These are phyloP conservation scores for Yamagishiella unicocca DNA, from an alignment of 139 green algal species.

Conservation along the genomic window DNA sequence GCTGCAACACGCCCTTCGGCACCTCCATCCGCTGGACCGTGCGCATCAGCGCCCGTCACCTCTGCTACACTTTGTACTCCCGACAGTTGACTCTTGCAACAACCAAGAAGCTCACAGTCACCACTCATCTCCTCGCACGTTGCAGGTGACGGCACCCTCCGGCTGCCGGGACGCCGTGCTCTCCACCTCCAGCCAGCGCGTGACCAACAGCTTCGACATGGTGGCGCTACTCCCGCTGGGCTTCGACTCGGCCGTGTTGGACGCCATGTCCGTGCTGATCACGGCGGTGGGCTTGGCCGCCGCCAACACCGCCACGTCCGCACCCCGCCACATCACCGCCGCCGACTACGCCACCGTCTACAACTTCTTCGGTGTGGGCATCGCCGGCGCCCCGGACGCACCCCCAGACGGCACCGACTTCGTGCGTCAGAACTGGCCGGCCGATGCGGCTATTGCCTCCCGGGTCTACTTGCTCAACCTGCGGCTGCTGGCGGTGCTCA, in stretches of 20 bases:
- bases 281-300: not conserved
- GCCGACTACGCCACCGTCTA: not conserved
- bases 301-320: not conserved
- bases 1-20: too few relatives aligned
- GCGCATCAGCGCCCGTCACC: too few relatives aligned
- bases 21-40: too few relatives aligned
- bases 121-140: too few relatives aligned
- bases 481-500: not conserved
- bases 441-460: not conserved
- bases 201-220: not conserved
- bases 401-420: slow-evolving; percentile 16
- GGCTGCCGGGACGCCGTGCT: slow-evolving; percentile 34
- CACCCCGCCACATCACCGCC: not conserved
- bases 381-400: not conserved
- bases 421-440: slow-evolving; percentile 23
- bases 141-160: not conserved
- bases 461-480: slow-evolving; percentile 23
- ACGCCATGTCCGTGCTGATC: not conserved
- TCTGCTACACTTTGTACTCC: too few relatives aligned
- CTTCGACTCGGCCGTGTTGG: not conserved
- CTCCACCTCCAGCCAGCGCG: not conserved
- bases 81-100: too few relatives aligned
- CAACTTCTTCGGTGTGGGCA: not conserved
- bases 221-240: not conserved
- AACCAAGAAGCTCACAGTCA: too few relatives aligned